Evolutionary conservation across 768 basidiomycete species (phyloP), one percentile per base, ranked within the genome.

Genomic region (Cystobasidium onofrii): DNA sequence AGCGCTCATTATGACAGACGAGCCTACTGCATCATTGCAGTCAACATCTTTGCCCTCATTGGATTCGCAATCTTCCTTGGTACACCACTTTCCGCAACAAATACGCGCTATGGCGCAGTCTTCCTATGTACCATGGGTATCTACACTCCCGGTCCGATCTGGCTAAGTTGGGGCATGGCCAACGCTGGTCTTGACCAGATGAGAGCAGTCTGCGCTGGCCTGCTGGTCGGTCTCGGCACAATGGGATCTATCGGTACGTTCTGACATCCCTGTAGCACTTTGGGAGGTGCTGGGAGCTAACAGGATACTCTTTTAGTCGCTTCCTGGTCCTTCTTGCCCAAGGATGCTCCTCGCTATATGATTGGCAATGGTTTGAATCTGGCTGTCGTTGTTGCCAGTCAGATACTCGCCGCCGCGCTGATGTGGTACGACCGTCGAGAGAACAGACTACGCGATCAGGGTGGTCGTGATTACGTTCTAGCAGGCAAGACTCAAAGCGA

Each of bases 381-480:
- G 18, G 41, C 17, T 6, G 41, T 43, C 13, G 25, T 31, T 4
- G 2, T 25, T 3, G 31, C 17, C 50, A 64, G 73, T 0, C 57
- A 69, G 34, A 0, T 41, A 23, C 29, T 74, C 12, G 74, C 73
- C 1, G 13, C 74, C 34, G 17, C 17, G 1, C 63, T 76, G 39
- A 76, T 76, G 20, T 18, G 61, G n/a, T 80, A 78, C 76, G 67
- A 72, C 57, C 54, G 54, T 12, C 74, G 75, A 54, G 79, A 80
- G 76, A 80, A 80, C 76, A 57, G 55, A 10, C 71, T 76, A 41
- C 75, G 79, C 31, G 76, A 73, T 10, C 63, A 64, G 3, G 79
- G 79, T 15, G 64, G 64, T 23, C 76, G 79, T 3, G 79, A 80
- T 41, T 46, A 76, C 41, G 77, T 77, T 27, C 70, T 80, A 27